Conservation (phyloP, 352 stramenopile species). For the Phytophthora sp. region DNA sequence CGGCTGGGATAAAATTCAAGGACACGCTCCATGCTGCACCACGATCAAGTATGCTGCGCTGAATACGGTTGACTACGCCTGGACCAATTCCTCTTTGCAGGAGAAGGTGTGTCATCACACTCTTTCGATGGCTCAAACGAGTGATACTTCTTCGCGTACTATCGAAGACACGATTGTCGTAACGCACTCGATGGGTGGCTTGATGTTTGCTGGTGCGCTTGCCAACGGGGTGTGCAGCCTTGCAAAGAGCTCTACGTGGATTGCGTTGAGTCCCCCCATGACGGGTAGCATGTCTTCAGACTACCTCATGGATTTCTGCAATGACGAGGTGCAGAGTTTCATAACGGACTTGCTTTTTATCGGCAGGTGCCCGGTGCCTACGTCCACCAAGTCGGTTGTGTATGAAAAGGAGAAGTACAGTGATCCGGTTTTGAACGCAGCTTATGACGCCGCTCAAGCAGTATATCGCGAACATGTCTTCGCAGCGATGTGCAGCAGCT, state of each 20-base stretch:
- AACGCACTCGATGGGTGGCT: conserved; percentile 48
- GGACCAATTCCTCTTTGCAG: conserved; percentile 46
- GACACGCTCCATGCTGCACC: conserved; percentile 22
- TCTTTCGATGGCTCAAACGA: conserved; percentile 16
- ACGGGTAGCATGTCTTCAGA: conserved; percentile 50
- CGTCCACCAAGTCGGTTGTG: conserved; percentile 20
- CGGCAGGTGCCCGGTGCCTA: conserved; percentile 37
- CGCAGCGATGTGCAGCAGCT: conserved; percentile 45
- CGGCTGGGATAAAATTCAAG: conserved; percentile 21
- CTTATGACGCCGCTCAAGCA: conserved; percentile 30
- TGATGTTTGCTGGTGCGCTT: conserved; percentile 31
- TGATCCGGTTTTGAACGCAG: conserved; percentile 1
- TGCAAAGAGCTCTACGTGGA: conserved; percentile 30
- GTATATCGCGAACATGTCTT: conserved; percentile 40
- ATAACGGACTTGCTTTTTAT: conserved; percentile 32
- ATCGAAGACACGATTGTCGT: conserved; percentile 49
- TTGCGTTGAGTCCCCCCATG: conserved; percentile 44
- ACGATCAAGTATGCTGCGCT: conserved; percentile 47
- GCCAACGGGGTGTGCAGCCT: conserved; percentile 20
- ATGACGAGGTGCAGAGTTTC: conserved; percentile 24
- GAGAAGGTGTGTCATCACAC: conserved; percentile 39
- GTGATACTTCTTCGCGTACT: not conserved
- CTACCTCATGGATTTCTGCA: conserved; percentile 43
- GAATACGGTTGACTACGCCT: conserved; percentile 58
- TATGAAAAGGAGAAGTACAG: conserved; percentile 44